These are phyloP conservation scores for Vicia faba DNA, from an alignment of 306 rosid genomes.

Conservation along the genomic window DNA sequence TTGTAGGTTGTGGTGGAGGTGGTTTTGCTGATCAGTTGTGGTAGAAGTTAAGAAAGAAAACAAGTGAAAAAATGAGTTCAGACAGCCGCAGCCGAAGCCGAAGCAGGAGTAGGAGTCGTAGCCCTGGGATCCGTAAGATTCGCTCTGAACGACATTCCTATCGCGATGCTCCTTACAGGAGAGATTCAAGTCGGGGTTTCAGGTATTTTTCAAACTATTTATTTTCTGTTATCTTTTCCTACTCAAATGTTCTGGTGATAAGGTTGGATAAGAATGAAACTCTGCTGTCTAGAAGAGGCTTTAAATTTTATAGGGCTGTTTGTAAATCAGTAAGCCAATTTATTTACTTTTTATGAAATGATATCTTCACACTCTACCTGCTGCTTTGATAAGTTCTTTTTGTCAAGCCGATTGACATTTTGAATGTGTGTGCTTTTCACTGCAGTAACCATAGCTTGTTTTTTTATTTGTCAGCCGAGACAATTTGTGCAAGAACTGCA, in stretches of 20 bases:
- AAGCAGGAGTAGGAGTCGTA: slow-evolving; percentile 95
- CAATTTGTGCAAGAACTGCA: slow-evolving; percentile 97
- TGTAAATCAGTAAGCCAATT: slow-evolving; percentile 8
- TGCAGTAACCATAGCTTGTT: slow-evolving; percentile 9
- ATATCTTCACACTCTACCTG: slow-evolving; percentile 26
- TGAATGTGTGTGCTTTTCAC: slow-evolving; percentile 12
- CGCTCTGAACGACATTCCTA: slow-evolving; percentile 91
- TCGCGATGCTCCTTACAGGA: slow-evolving; percentile 96
- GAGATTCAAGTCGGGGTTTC: slow-evolving; percentile 97
- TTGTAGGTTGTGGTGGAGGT: slow-evolving; percentile 69
- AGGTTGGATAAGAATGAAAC: slow-evolving; percentile 35
- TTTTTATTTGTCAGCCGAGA: slow-evolving; percentile 74
- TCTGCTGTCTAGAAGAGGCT: slow-evolving; percentile 37
- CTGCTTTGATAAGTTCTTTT: slow-evolving; percentile 22
- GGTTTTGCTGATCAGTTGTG: slow-evolving; percentile 66
- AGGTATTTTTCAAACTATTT: slow-evolving; percentile 68
- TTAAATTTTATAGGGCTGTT: slow-evolving; percentile 13
- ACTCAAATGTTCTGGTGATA: slow-evolving; percentile 38
- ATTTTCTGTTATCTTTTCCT: slow-evolving; percentile 39
- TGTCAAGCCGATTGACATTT: slow-evolving; percentile 17
- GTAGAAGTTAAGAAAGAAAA: slow-evolving; percentile 57
- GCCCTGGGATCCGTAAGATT: slow-evolving; percentile 91
- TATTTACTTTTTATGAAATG: slow-evolving; percentile 22
- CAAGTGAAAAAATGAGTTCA: slow-evolving; percentile 76
- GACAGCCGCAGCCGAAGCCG: slow-evolving; percentile 94